Base-by-base conservation (phyloP, 768 basidiomycete species). In the Mycena kentingensis region DNA sequence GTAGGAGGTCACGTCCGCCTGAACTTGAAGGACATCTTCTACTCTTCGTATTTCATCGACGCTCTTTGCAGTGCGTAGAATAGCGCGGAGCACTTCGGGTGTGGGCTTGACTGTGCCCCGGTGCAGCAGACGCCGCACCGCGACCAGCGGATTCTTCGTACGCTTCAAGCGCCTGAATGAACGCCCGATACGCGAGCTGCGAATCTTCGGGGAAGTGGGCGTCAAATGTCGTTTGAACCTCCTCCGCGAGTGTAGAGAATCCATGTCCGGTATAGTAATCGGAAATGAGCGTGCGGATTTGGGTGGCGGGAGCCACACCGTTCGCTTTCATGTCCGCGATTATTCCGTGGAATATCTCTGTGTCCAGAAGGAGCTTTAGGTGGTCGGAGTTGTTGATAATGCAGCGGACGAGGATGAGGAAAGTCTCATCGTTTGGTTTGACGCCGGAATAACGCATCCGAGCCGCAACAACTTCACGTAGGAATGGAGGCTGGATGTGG, bases 1-100 rank as follows among this genome's bases (percentile, higher is more conserved):
- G 78, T 86, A 88, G 28, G 81, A 79, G 13, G 67, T 57, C 0
- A 73, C 67, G 8, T 70, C 69, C 19, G 78, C 74, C 38, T 65
- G 63, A 44, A 81, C 47, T 18, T 63, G 66, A 5, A 84, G 68
- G 13, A 67, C 69, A 25, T 68, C 57, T 51, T 81, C 75, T 50
- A 76, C 71, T 24, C 67, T 63, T 22, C 64, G 65, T 29, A 86
- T 65, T 52, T 83, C 77, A 6, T 70, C 54, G 11, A 76, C 61
- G 25, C 63, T 61, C 7, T 56, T 68, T n/a, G 77, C 77, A 38
- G 68, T 62, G 29, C 72, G 71, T 18, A 86, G 58, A 43, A 85
- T 67, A 24, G 74, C 67, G 36, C 67, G 67, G 15, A 81, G 58
- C 11, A 71, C 75, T 16, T 51, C 51, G 7, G 66, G 58, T 53